phyloP scores from a whole-genome alignment of 2,329 filamentous ascomycete genomes.

The Microsporum ferrugineum region DNA sequence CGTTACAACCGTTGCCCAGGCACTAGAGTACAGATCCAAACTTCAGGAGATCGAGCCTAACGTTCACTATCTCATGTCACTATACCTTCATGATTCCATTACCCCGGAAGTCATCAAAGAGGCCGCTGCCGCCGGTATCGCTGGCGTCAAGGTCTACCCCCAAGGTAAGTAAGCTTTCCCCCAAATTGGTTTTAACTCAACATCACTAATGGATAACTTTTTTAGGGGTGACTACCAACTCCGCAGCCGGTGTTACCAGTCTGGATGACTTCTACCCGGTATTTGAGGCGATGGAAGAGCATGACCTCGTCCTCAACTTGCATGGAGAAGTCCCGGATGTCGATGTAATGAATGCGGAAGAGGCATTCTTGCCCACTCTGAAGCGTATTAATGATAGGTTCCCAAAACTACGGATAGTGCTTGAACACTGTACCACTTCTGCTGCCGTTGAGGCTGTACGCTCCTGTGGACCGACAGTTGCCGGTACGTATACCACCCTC shows the following conservation, averaged over 20 bases:
- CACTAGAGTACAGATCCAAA: slow-evolving; percentile 53
- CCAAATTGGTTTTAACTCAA: slow-evolving; percentile 10
- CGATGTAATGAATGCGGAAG: slow-evolving; percentile 57
- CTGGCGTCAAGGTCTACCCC: slow-evolving; percentile 54
- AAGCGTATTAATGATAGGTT: slow-evolving; percentile 61
- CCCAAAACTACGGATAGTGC: slow-evolving; percentile 44
- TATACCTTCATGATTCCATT: slow-evolving; percentile 51
- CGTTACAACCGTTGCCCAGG: slow-evolving; percentile 49
- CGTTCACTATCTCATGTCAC: slow-evolving; percentile 62
- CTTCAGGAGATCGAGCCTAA: slow-evolving; percentile 50
- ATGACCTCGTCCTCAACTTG: slow-evolving; percentile 78
- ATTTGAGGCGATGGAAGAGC: slow-evolving; percentile 79
- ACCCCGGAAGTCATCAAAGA: slow-evolving; percentile 60
- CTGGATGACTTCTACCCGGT: slow-evolving; percentile 43
- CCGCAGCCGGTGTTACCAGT: slow-evolving; percentile 38
- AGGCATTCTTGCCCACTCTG: slow-evolving; percentile 70
- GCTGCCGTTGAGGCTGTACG: slow-evolving; percentile 69
- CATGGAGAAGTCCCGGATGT: slow-evolving; percentile 71
- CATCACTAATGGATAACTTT: background rate
- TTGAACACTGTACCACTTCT: slow-evolving; percentile 81
- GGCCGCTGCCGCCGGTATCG: slow-evolving; percentile 60
- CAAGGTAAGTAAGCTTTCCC: slow-evolving; percentile 6
- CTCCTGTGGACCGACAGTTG: slow-evolving; percentile 65
- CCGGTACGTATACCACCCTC: slow-evolving; percentile 21
- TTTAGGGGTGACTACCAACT: slow-evolving; percentile 47